These are phyloP conservation scores for Solanum gracilifrons DNA, from an alignment of 257 asterid genomes.

Conservation along the genomic window DNA sequence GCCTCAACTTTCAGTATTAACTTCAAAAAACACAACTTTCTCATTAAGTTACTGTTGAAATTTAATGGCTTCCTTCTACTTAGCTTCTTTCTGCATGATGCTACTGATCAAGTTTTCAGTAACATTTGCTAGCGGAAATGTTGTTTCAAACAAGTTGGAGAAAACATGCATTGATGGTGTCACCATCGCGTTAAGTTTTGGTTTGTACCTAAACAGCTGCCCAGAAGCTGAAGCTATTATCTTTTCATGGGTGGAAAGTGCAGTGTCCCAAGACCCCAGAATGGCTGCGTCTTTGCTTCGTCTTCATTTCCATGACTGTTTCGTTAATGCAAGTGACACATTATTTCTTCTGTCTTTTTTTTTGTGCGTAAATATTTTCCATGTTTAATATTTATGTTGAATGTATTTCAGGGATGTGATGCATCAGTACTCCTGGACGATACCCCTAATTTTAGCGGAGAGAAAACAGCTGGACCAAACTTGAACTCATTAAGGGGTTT, in stretches of 20 bases:
- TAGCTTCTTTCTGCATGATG: constrained; percentile 18
- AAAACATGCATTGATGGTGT: constrained; percentile 35
- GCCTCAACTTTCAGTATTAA: background rate
- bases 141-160: background rate
- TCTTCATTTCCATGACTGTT: constrained; percentile 86
- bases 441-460: constrained; percentile 36
- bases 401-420: constrained; percentile 63
- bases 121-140: constrained; percentile 1
- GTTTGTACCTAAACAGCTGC: constrained; percentile 45
- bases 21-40: background rate
- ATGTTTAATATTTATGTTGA: background rate
- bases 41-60: background rate
- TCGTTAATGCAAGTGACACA: constrained; percentile 57
- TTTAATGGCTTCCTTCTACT: background rate
- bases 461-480: constrained; percentile 74
- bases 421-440: constrained; percentile 79
- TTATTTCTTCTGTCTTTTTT: background rate
- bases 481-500: constrained; percentile 71
- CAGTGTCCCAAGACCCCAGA: constrained; percentile 61
- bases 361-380: background rate
- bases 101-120: constrained; percentile 13
- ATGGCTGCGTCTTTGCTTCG: constrained; percentile 93
- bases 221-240: constrained; percentile 69
- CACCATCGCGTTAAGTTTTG: constrained; percentile 37
- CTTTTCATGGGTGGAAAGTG: constrained; percentile 66